Evolutionary conservation across 176 grass and related monocot genomes (phyloP), one percentile per base, ranked within the genome.

Genomic region (Panicum miliaceum): DNA sequence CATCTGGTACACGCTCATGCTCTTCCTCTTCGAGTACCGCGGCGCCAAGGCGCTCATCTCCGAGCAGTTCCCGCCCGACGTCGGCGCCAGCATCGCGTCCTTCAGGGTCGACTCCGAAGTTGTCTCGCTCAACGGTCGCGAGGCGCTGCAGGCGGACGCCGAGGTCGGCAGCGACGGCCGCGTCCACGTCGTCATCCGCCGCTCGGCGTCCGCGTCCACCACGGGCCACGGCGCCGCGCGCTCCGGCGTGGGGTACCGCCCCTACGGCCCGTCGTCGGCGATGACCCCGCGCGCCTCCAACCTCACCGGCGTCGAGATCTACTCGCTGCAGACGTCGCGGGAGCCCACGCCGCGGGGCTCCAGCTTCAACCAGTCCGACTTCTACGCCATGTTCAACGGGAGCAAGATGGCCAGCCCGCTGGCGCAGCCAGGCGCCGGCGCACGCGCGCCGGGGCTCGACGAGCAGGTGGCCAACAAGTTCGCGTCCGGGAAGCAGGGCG

Each of bases 291-390:
- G 96, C 5, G 96, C 96, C 7, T 99, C 96, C 19, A 99, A 99
- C 86, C 86, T 99, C 12, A 96, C 96, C 0, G 96, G 96, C 18
- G 96, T 99, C 12, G 96, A 99, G 90, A 99, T 99, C 85, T 99
- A 99, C 86, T 99, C 96, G 20, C 80, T 99, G 69, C 96, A 96
- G 88, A 93, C 93, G 20, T 99, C 96, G 27, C 29, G 91, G 18
- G 96, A 99, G 85, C 96, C 96, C 23, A 99, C 96, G 40, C 96
- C 96, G 27, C 70, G 96, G 2, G 91, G 84, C 3, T 99, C 96
- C 36, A 99, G 96, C 87, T 99, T 99, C 86, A 99, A 99, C 96
- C 96, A 99, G 91, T 87, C 93, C 0, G 96, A 99, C 54, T 99
- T 99, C 89, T 96, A 99, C 86, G 86, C 96, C 85, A 99, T 99